A percentile compares a stretch with the other conserved stretches of the same genome.
Conservation (phyloP, 345 rosid genomes). For the Erysimum cheiranthoides region DNA sequence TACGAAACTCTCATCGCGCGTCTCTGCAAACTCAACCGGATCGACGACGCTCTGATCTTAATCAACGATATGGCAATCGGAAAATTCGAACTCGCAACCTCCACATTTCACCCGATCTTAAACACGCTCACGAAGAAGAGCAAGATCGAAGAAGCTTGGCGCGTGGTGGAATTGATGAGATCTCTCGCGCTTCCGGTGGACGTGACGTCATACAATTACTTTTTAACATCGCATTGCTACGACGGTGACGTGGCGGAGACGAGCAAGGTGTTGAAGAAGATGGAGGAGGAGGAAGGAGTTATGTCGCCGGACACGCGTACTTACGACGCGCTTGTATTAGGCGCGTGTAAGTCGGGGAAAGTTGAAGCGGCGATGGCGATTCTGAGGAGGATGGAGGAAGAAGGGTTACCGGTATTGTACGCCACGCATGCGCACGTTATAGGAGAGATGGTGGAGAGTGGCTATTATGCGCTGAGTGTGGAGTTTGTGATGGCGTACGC, state of each 20-base stretch:
- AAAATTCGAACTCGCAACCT: conserved; percentile 40
- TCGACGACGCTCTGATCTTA: conserved; percentile 52
- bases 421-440: conserved; percentile 65
- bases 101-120: conserved; percentile 60
- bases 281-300: conserved; percentile 58
- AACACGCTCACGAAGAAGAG: conserved; percentile 48
- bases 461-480: conserved; percentile 54
- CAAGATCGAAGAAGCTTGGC: conserved; percentile 56
- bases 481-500: conserved; percentile 60
- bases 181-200: conserved; percentile 49
- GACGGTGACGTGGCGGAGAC: conserved; percentile 54
- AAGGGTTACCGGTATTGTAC: conserved; percentile 52
- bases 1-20: conserved; percentile 65
- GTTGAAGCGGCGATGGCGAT: conserved; percentile 64
- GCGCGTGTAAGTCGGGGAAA: conserved; percentile 63
- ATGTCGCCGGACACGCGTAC: conserved; percentile 57
- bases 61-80: conserved; percentile 50
- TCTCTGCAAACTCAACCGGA: conserved; percentile 57
- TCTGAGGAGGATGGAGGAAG: conserved; percentile 71
- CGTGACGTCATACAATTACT: conserved; percentile 58
- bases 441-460: conserved; percentile 47
- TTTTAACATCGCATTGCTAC: conserved; percentile 56
- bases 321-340: conserved; percentile 75
- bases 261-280: conserved; percentile 53
- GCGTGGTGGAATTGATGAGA: conserved; percentile 53